These are phyloP conservation scores for Mycena amicta DNA, from an alignment of 768 basidiomycete genomes.

Conservation along the genomic window DNA sequence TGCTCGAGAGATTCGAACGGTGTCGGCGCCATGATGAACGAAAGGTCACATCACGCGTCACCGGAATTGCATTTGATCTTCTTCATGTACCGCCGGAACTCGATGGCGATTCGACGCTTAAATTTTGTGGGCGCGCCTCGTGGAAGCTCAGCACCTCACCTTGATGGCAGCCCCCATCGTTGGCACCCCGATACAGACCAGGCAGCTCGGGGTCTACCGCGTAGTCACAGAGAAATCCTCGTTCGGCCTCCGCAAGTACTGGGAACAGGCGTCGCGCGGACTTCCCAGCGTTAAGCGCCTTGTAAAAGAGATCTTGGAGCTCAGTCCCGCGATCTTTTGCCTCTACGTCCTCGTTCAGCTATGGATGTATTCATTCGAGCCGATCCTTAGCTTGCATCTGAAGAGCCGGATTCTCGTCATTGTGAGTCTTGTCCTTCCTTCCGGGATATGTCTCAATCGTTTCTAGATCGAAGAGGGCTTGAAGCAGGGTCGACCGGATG, in stretches of 20 bases:
- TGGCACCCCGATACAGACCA: slow-evolving; percentile 2
- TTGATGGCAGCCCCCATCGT: no score
- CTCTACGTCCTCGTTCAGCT: slow-evolving; percentile 1
- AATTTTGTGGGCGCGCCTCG: not conserved
- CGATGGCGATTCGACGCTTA: not conserved
- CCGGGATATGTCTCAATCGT: not conserved
- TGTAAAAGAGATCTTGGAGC: slow-evolving; percentile 2
- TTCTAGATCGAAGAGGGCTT: slow-evolving; percentile 18
- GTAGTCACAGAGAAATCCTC: slow-evolving; percentile 10
- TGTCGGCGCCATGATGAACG: no score
- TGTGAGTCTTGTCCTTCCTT: not conserved
- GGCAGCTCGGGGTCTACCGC: slow-evolving; percentile 17
- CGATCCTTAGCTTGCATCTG: slow-evolving; percentile 8
- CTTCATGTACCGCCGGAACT: not conserved
- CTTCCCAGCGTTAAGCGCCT: slow-evolving; percentile 11
- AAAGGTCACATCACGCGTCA: no score
- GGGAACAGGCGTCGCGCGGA: slow-evolving; percentile 7
- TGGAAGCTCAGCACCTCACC: not conserved
- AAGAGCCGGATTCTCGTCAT: slow-evolving; percentile 9
- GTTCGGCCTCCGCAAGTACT: slow-evolving; percentile 4
- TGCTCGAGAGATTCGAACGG: no score
- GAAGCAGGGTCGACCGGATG: slow-evolving; percentile 10
- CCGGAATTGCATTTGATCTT: no score
- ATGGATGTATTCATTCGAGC: slow-evolving; percentile 5
- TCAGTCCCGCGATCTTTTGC: slow-evolving; percentile 6